A percentile compares a stretch with the other conserved stretches of the same genome.
These are phyloP conservation scores for Planoprotostelium fungivorum DNA, from an alignment of 78 protist species.

Conservation along the genomic window DNA sequence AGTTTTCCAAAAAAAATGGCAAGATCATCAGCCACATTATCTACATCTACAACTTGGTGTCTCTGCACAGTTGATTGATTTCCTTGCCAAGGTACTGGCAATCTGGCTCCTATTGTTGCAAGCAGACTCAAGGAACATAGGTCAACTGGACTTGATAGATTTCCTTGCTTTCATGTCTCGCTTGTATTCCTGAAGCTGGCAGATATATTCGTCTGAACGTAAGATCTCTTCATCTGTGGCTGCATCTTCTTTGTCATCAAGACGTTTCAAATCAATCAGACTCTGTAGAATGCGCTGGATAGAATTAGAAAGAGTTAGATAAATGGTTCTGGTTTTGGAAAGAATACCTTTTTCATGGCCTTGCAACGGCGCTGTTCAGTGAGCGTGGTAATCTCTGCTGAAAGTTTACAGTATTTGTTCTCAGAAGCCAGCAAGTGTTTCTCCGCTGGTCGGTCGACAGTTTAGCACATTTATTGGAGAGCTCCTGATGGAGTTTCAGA, in stretches of 20 bases:
- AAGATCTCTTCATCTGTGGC: neutral
- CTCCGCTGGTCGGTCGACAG: constrained; percentile 1
- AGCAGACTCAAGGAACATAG: constrained; percentile 1
- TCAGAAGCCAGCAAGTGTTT: neutral
- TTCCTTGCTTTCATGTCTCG: constrained; percentile 1
- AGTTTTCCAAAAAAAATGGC: neutral
- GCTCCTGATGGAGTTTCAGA: neutral
- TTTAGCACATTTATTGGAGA: neutral
- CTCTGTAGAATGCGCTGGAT: constrained; percentile 1
- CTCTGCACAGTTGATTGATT: neutral
- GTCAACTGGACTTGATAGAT: neutral
- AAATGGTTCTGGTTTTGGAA: neutral
- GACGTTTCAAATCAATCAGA: neutral
- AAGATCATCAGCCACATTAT: constrained; percentile 1
- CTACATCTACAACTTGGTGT: constrained; percentile 1
- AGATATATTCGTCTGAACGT: neutral
- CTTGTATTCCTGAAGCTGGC: constrained; percentile 1
- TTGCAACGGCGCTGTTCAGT: neutral
- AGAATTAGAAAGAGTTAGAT: neutral
- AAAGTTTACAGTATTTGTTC: neutral
- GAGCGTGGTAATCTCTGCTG: constrained; percentile 2
- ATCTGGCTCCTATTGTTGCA: neutral
- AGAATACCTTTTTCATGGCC: constrained; percentile 1
- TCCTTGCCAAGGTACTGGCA: constrained; percentile 2
- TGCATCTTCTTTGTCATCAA: neutral